Conservation (phyloP, 192 early-diverging fungal species). For the Globomyces pollinis-pini region DNA sequence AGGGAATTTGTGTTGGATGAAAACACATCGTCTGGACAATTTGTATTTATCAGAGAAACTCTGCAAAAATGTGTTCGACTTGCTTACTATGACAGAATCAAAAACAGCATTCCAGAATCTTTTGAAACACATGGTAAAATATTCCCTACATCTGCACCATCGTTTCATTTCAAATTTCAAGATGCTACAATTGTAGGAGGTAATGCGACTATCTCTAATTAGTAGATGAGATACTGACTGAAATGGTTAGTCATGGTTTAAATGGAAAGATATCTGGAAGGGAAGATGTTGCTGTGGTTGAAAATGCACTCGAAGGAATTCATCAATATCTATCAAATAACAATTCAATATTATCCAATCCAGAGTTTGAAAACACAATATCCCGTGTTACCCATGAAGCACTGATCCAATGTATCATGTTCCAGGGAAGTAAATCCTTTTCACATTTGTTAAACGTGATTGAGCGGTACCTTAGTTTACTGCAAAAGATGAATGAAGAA, state of each 20-base stretch:
- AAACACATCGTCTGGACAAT: slow-evolving; percentile 45
- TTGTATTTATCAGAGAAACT: slow-evolving; percentile 78
- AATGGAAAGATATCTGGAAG: slow-evolving; percentile 12
- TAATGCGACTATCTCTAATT: too few species aligned
- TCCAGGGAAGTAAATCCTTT: slow-evolving; percentile 89
- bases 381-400: slow-evolving; percentile 51
- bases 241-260: slow-evolving; percentile 14
- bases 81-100: slow-evolving; percentile 84
- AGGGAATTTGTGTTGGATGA: slow-evolving; percentile 35
- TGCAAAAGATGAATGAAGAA: slow-evolving; percentile 50
- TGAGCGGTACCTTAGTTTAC: slow-evolving; percentile 66
- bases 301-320: slow-evolving; percentile 18
- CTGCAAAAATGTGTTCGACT: slow-evolving; percentile 79
- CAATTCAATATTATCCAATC: not conserved
- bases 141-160: slow-evolving; percentile 58
- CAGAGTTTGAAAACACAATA: slow-evolving; percentile 12
- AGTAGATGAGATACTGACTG: slow-evolving; percentile 19
- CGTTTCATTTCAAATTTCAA: slow-evolving; percentile 65
- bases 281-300: slow-evolving; percentile 12
- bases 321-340: slow-evolving; percentile 4
- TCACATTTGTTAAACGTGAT: slow-evolving; percentile 87
- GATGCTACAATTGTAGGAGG: slow-evolving; percentile 9
- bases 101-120: slow-evolving; percentile 62
- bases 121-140: slow-evolving; percentile 39
- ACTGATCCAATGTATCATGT: slow-evolving; percentile 75